These are phyloP conservation scores for Globisporangium carolinianum DNA, from an alignment of 352 stramenopile genomes.

Conservation along the genomic window DNA sequence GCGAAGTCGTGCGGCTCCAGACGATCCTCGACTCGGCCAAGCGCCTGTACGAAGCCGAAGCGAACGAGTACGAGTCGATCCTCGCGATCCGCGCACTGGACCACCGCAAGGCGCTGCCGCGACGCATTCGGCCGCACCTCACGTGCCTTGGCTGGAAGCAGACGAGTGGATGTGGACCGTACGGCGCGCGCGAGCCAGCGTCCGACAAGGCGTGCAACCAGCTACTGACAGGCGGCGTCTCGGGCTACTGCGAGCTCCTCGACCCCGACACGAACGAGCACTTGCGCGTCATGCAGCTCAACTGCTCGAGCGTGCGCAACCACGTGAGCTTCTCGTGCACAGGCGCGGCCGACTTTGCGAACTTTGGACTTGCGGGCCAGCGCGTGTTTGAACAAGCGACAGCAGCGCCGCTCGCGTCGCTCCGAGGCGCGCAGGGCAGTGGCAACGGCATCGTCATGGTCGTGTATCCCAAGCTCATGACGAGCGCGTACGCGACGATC, in stretches of 20 bases:
- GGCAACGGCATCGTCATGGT: conserved; percentile 63
- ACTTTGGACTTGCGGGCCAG: conserved; percentile 39
- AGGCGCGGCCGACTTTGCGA: conserved; percentile 51
- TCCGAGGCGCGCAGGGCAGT: conserved; percentile 21
- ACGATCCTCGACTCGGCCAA: conserved; percentile 22
- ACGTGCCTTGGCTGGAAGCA: conserved; percentile 63
- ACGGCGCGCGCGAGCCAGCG: conserved; percentile 36
- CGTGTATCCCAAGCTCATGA: conserved; percentile 64
- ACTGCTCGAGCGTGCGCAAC: conserved; percentile 42
- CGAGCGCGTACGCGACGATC: conserved; percentile 60
- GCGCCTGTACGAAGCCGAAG: conserved; percentile 25
- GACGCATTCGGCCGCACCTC: conserved; percentile 27
- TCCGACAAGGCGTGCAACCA: conserved; percentile 45
- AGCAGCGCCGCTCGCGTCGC: conserved; percentile 8
- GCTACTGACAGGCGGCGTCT: conserved; percentile 27
- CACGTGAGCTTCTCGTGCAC: conserved; percentile 50
- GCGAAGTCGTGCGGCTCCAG: conserved; percentile 29
- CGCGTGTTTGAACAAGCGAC: conserved; percentile 22
- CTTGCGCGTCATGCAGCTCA: conserved; percentile 68
- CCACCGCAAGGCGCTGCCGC: conserved; percentile 23
- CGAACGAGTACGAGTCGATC: conserved; percentile 27
- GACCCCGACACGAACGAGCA: conserved; percentile 45
- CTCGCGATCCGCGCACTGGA: conserved; percentile 24
- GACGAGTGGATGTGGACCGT: conserved; percentile 35
- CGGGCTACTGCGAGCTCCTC: conserved; percentile 62